phyloP scores from a whole-genome alignment of 2,329 filamentous ascomycete species.

The Apiospora malaysiana region DNA sequence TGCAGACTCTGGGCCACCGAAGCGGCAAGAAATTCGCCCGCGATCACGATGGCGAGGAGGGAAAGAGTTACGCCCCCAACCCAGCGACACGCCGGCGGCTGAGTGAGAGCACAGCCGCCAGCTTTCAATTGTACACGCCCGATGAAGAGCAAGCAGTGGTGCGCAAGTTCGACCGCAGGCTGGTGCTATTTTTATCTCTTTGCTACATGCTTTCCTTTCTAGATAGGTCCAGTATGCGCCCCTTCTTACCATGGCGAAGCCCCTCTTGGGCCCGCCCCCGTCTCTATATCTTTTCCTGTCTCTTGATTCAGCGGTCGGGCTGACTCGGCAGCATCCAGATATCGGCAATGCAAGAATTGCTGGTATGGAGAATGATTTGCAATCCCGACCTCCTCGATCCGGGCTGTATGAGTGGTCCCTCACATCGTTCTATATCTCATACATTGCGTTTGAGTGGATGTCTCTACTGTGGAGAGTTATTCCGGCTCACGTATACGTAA shows the following conservation, averaged over 20 bases:
- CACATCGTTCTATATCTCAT: constrained; percentile 66
- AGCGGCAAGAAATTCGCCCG: not conserved
- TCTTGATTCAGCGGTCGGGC: not conserved
- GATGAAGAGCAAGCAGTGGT: constrained; percentile 78
- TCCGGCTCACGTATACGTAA: constrained; percentile 65
- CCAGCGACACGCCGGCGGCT: constrained; percentile 25
- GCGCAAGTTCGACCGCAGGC: constrained; percentile 74
- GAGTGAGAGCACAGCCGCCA: constrained; percentile 32
- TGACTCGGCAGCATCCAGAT: constrained; percentile 44
- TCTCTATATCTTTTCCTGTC: not conserved
- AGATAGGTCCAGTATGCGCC: constrained; percentile 76
- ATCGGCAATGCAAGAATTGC: constrained; percentile 69
- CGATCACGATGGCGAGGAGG: not conserved
- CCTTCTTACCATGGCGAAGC: not conserved
- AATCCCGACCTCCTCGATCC: constrained; percentile 51
- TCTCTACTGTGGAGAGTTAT: constrained; percentile 64
- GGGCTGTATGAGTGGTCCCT: constrained; percentile 67
- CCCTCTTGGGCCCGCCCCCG: not conserved
- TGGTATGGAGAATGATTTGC: constrained; percentile 66
- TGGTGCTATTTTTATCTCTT: constrained; percentile 82
- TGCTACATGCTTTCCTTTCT: constrained; percentile 87
- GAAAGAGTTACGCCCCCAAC: not conserved
- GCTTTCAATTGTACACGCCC: constrained; percentile 49
- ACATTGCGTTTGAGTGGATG: constrained; percentile 71
- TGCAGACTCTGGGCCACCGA: constrained; percentile 21